phyloP scores from a whole-genome alignment of 768 basidiomycete genomes.

The Cyathus striatus region DNA sequence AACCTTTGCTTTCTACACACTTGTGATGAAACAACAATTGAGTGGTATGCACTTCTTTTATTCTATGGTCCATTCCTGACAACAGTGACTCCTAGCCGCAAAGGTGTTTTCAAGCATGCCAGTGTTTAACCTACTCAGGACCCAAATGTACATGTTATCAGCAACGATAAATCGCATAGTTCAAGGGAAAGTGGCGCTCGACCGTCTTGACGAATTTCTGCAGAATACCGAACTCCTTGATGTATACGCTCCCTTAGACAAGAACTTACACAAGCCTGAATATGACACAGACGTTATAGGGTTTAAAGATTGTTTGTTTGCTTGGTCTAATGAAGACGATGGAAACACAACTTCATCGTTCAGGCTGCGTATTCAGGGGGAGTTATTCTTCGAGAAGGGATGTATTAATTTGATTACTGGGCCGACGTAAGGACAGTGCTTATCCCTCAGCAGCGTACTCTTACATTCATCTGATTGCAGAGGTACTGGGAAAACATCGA shows the following conservation, averaged over 20 bases:
- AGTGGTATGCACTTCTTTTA: slow-evolving; percentile 8
- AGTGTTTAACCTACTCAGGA: slow-evolving; percentile 59
- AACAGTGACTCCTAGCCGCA: slow-evolving; percentile 17
- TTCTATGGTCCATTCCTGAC: no score
- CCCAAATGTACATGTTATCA: slow-evolving; percentile 38
- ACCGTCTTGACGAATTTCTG: slow-evolving; percentile 37
- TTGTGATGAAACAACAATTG: slow-evolving; percentile 34
- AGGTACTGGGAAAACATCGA: slow-evolving; percentile 54
- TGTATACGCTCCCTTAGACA: slow-evolving; percentile 15
- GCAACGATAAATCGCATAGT: neutral
- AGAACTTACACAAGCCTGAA: no score
- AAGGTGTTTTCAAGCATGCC: slow-evolving; percentile 48
- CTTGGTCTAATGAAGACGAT: slow-evolving; percentile 41
- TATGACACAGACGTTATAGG: slow-evolving; percentile 41
- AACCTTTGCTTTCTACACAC: slow-evolving; percentile 54
- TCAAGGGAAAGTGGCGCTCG: slow-evolving; percentile 54
- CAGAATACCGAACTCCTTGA: slow-evolving; percentile 41
- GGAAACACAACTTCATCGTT: slow-evolving; percentile 38
- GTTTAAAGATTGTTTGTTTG: slow-evolving; percentile 47
- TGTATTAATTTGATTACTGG: slow-evolving; percentile 56
- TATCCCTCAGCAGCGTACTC: neutral
- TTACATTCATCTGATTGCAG: slow-evolving; percentile 5
- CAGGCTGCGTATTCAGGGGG: slow-evolving; percentile 45
- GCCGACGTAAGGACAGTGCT: slow-evolving; percentile 41
- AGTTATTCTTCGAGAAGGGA: slow-evolving; percentile 48